phyloP scores from a whole-genome alignment of 192 early-diverging fungal species.

The Entomortierella chlamydospora region DNA sequence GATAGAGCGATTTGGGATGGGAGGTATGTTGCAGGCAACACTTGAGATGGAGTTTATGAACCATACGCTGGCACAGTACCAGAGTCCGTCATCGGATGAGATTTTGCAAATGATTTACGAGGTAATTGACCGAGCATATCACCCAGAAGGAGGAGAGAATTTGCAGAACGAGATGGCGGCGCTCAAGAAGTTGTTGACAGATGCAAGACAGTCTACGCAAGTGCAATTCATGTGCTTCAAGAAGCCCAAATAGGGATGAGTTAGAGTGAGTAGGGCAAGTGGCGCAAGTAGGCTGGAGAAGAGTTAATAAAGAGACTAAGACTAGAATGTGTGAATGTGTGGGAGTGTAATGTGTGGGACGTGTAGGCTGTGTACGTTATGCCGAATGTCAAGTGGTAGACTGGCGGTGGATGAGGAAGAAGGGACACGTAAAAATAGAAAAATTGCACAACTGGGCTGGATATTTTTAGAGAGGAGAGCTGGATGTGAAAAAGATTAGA shows the following conservation, averaged over 20 bases:
- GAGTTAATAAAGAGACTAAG: no score
- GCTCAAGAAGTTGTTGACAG: slow-evolving; percentile 63
- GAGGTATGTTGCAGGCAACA: slow-evolving; percentile 95
- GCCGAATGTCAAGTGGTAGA: no score
- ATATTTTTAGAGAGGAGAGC: no score
- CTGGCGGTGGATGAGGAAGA: no score
- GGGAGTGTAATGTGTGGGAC: no score
- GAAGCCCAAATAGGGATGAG: slow-evolving; percentile 32
- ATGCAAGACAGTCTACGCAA: slow-evolving; percentile 63
- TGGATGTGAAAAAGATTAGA: no score
- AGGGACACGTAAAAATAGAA: no score
- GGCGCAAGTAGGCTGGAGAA: no score
- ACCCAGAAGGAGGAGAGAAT: slow-evolving; percentile 62
- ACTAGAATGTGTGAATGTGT: no score
- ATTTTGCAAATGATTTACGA: slow-evolving; percentile 82
- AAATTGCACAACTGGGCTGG: no score
- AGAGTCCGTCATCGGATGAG: slow-evolving; percentile 71
- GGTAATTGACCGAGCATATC: slow-evolving; percentile 74
- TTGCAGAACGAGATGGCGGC: slow-evolving; percentile 64
- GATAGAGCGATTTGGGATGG: slow-evolving; percentile 88
- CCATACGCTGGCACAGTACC: slow-evolving; percentile 83
- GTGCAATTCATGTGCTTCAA: slow-evolving; percentile 72
- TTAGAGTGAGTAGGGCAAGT: neutral
- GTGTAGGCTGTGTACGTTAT: no score
- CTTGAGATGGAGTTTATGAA: slow-evolving; percentile 93